These are phyloP conservation scores for Guillardia theta DNA, from an alignment of 78 protist genomes.

Conservation along the genomic window DNA sequence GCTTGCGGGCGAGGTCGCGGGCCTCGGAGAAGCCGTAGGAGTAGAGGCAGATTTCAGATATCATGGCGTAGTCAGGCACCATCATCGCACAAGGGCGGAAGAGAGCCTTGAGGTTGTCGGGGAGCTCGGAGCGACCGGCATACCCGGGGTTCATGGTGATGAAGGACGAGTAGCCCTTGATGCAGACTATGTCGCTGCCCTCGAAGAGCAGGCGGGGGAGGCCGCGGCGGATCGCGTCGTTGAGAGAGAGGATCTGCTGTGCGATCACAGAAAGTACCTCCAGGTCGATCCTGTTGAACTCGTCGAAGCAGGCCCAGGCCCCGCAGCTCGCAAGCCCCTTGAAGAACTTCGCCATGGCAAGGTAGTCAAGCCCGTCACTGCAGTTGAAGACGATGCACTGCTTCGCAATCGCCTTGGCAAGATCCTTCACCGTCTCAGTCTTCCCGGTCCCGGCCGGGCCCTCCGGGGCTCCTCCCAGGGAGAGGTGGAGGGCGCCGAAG, in stretches of 20 bases:
- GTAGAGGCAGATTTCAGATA: constrained; percentile 77
- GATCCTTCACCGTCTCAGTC: constrained; percentile 93
- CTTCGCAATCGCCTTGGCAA: constrained; percentile 81
- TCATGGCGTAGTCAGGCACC: constrained; percentile 83
- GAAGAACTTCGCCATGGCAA: constrained; percentile 81
- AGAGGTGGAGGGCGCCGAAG: constrained; percentile 48
- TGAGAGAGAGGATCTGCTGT: constrained; percentile 41
- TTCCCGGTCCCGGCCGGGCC: constrained; percentile 97
- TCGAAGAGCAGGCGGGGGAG: background rate
- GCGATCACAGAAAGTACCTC: constrained; percentile 74
- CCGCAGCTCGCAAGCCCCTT: constrained; percentile 79
- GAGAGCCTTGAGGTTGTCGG: constrained; percentile 86
- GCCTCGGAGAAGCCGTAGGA: constrained; percentile 78
- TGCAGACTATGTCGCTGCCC: background rate
- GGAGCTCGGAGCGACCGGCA: constrained; percentile 85
- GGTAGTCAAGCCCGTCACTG: constrained; percentile 83
- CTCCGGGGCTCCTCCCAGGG: constrained; percentile 83
- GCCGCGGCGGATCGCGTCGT: constrained; percentile 55
- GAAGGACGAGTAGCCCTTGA: constrained; percentile 55
- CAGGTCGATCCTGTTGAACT: constrained; percentile 86
- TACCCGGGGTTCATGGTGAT: constrained; percentile 89
- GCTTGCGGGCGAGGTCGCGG: constrained; percentile 64
- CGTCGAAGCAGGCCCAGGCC: constrained; percentile 70
- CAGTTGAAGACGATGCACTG: constrained; percentile 86
- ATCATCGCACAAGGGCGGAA: constrained; percentile 68